phyloP scores from a whole-genome alignment of 768 basidiomycete genomes.

The Phylloporus rhodoxanthus region DNA sequence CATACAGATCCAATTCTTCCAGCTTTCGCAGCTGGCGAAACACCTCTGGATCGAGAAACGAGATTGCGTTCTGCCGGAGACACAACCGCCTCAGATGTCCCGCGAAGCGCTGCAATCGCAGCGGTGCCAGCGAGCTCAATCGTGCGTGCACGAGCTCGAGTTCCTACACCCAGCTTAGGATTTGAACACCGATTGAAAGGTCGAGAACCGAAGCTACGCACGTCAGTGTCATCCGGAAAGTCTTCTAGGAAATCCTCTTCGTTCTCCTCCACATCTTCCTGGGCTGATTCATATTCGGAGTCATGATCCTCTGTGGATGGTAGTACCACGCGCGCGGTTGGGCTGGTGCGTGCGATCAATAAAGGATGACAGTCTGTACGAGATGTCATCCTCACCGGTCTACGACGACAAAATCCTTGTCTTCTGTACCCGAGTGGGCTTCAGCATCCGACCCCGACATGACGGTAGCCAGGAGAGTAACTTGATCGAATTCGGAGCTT shows the following conservation, averaged over 20 bases:
- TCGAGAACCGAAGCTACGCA: conserved; percentile 29
- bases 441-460: conserved; percentile 20
- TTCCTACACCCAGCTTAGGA: conserved; percentile 45
- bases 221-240: conserved; percentile 82
- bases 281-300: conserved; percentile 35
- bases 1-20: conserved; percentile 92
- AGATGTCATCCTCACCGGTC: conserved; percentile 17
- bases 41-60: conserved; percentile 62
- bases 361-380: background rate
- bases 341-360: conserved; percentile 15
- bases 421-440: conserved; percentile 9
- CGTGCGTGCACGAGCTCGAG: conserved; percentile 80
- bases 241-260: conserved; percentile 69
- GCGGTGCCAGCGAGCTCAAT: conserved; percentile 56
- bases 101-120: conserved; percentile 74
- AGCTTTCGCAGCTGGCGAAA: conserved; percentile 62
- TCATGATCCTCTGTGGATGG: conserved; percentile 31
- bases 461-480: background rate
- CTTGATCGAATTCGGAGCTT: background rate
- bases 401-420: conserved; percentile 21
- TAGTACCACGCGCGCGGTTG: conserved; percentile 43
- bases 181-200: background rate
- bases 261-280: conserved; percentile 39
- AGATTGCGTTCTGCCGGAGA: conserved; percentile 81
- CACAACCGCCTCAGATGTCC: conserved; percentile 65